These are phyloP conservation scores for Termitomyces sp. DNA, from an alignment of 768 basidiomycete genomes.

Conservation along the genomic window DNA sequence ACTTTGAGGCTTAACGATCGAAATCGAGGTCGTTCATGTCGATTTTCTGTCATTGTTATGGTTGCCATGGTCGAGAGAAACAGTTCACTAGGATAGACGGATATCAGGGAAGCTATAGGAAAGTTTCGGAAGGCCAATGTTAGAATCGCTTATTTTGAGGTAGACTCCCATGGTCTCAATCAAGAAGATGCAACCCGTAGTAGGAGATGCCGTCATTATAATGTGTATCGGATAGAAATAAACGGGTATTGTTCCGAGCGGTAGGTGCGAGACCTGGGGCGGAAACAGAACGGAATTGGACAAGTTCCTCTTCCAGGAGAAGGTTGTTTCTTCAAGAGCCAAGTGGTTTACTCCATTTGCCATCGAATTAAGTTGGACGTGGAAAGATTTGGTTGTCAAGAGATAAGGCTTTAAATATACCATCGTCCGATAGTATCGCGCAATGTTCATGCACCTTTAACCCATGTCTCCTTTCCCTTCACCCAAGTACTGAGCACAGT, in stretches of 20 bases:
- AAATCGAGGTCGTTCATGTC: conserved; percentile 3
- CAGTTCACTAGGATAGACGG: neutral
- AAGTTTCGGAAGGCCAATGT: no score
- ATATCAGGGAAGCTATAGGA: neutral
- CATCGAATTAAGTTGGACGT: neutral
- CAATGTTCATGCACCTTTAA: conserved; percentile 15
- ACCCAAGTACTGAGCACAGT: conserved; percentile 72
- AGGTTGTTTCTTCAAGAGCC: no score
- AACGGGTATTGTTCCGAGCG: neutral
- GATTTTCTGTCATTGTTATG: conserved; percentile 3
- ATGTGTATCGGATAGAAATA: neutral
- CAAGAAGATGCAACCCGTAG: neutral
- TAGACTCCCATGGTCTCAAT: neutral
- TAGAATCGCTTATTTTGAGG: neutral
- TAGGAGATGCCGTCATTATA: neutral
- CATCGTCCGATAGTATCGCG: neutral
- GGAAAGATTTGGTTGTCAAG: neutral
- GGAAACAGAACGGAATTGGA: neutral
- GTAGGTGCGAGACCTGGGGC: neutral
- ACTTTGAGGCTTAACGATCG: conserved; percentile 15
- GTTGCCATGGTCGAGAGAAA: conserved; percentile 2
- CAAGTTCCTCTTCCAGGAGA: neutral
- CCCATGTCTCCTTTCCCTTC: conserved; percentile 69
- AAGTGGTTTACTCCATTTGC: neutral
- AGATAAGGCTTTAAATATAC: neutral